phyloP scores from a whole-genome alignment of 306 rosid species.

The Malus sieversii region DNA sequence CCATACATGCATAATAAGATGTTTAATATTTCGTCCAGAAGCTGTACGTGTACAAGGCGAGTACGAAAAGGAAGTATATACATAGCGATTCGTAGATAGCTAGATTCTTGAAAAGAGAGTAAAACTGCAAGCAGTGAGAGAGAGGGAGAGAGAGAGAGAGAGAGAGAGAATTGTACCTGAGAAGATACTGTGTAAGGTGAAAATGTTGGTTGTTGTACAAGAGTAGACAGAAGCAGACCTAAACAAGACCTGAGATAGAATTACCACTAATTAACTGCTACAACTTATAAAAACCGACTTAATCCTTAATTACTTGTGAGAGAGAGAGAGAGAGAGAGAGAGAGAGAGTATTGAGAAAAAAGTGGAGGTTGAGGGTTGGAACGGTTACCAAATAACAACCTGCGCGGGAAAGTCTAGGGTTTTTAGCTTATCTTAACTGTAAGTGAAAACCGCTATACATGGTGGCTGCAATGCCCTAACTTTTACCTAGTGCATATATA shows the following conservation, averaged over 20 bases:
- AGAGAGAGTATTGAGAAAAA: background rate
- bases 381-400: background rate
- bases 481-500: too few relatives aligned
- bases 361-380: background rate
- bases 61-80: too few relatives aligned
- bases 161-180: background rate
- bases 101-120: background rate
- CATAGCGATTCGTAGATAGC: background rate
- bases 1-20: background rate
- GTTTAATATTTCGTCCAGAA: background rate
- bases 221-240: conserved; percentile 1
- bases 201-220: background rate
- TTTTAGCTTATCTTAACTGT: background rate
- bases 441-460: background rate
- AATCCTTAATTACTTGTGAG: background rate
- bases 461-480: background rate
- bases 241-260: background rate
- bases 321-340: background rate
- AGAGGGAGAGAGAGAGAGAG: background rate
- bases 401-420: background rate
- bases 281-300: background rate
- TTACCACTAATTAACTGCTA: background rate
- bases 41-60: background rate
- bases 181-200: background rate
- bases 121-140: background rate